A percentile compares a stretch with the other conserved stretches of the same genome.
Evolutionary conservation across 140 eudicot species (phyloP).

Genomic region (Stevia rebaudiana): DNA sequence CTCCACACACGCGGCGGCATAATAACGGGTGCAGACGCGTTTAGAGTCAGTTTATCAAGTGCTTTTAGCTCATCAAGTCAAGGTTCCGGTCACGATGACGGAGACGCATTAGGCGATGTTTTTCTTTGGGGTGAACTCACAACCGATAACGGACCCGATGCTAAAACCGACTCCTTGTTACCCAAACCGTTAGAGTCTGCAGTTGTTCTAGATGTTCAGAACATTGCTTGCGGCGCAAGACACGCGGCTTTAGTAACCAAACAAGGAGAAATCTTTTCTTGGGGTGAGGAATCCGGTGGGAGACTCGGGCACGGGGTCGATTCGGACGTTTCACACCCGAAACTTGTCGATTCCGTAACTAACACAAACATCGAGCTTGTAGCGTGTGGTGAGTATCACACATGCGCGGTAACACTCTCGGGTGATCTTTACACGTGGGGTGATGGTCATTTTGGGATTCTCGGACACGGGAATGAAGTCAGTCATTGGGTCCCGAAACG

Average conservation of each 20-base stretch:
- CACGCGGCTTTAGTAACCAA: slow-evolving; percentile 93
- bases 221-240: slow-evolving; percentile 91
- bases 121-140: slow-evolving; percentile 95
- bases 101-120: slow-evolving; percentile 94
- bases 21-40: slow-evolving; percentile 67
- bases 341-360: slow-evolving; percentile 72
- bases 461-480: slow-evolving; percentile 95
- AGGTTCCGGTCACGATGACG: slow-evolving; percentile 97
- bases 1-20: slow-evolving; percentile 38
- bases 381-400: slow-evolving; percentile 92
- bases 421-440: slow-evolving; percentile 99
- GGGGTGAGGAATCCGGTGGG: slow-evolving; percentile 97
- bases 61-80: slow-evolving; percentile 98
- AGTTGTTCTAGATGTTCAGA: slow-evolving; percentile 92
- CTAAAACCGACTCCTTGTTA: slow-evolving; percentile 56
- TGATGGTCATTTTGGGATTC: slow-evolving; percentile 84
- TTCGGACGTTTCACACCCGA: slow-evolving; percentile 79
- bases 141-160: slow-evolving; percentile 61
- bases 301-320: slow-evolving; percentile 98
- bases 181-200: slow-evolving; percentile 94
- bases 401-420: slow-evolving; percentile 92
- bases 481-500: slow-evolving; percentile 95
- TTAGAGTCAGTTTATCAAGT: slow-evolving; percentile 88
- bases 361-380: slow-evolving; percentile 76
- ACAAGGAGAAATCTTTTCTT: slow-evolving; percentile 90